Evolutionary conservation across 495 filamentous ascomycete species (phyloP), one percentile per base, ranked within the genome.

Genomic region (Penicillium bovifimosum): DNA sequence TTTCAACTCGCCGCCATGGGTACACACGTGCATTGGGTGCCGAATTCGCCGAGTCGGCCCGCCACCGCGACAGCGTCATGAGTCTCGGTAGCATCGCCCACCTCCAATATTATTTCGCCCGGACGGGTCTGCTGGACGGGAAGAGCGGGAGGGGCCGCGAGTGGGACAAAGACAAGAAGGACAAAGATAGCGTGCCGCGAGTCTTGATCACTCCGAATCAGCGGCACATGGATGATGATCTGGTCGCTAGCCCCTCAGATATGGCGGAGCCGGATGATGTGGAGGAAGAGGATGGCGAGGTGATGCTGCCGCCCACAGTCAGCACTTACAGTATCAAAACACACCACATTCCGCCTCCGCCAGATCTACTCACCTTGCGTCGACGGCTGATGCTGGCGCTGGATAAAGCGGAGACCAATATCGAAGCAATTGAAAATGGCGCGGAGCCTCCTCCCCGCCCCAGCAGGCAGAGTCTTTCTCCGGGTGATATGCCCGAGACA

Each of bases 41-140:
- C 31, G 81, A 89, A 59, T 98, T 98, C 67, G 87, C 93, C 9
- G 85, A 86, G 27, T 97, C 93, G 31, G 93, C 93, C 45, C 82
- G 82, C 56, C 86, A 88, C 39, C 77, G 93, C 52, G 91, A 97
- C 55, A 96, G 90, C 60, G 93, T 98, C 49, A 84, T 96, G 79
- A 96, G 88, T 63, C 71, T 98, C 54, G 93, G 93, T 20, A 96
- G 91, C 64, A 98, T 98, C 60, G 90, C 91, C 41, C 93, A 98
- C 72, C 72, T 98, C 59, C 93, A 98, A 62, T 96, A 98, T 68
- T 98, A 97, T 67, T 98, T 98, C 67, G 92, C 93, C 33, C 79
- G 95, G 44, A 98, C 93, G 3, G 93, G 93, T 3, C 68, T 98
- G 45, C 68, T 98, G 41, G 93, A 98, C 61, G 91, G 92, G 32